These are phyloP conservation scores for Diplosphaera chodatii DNA, from an alignment of 139 green algal species.

Conservation along the genomic window DNA sequence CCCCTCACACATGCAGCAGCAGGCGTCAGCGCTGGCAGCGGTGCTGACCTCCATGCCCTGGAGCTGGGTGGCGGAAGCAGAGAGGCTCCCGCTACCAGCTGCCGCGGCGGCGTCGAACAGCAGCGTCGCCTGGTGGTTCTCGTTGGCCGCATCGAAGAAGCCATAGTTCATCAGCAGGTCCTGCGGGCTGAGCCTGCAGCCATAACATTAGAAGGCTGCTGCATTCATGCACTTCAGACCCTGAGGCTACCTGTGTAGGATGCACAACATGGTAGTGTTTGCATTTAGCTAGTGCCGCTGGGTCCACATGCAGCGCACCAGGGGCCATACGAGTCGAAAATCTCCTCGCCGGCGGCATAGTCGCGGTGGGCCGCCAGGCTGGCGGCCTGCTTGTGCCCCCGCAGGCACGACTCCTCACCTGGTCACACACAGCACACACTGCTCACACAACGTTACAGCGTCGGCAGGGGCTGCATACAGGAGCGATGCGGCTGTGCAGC, in stretches of 20 bases:
- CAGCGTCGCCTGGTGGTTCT: conserved; percentile 22
- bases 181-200: conserved; percentile 16
- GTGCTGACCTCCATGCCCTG: neutral
- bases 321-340: conserved; percentile 42
- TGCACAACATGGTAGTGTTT: no score
- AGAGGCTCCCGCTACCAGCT: neutral
- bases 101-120: conserved; percentile 4
- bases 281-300: no score
- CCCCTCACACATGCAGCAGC: no score
- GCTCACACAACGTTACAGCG: no score
- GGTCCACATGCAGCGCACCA: no score
- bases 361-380: conserved; percentile 17
- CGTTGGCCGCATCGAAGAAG: conserved; percentile 25
- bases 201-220: no score
- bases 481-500: no score
- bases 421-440: no score
- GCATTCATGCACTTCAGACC: no score
- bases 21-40: no score
- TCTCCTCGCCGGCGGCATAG: conserved; percentile 28
- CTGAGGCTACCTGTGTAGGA: no score
- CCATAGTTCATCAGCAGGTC: conserved; percentile 56
- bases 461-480: no score
- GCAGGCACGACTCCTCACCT: conserved; percentile 17
- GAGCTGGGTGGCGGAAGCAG: neutral
- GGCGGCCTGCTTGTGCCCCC: conserved; percentile 6